Conservation (phyloP, 306 rosid genomes). For the Quercus mongolica region DNA sequence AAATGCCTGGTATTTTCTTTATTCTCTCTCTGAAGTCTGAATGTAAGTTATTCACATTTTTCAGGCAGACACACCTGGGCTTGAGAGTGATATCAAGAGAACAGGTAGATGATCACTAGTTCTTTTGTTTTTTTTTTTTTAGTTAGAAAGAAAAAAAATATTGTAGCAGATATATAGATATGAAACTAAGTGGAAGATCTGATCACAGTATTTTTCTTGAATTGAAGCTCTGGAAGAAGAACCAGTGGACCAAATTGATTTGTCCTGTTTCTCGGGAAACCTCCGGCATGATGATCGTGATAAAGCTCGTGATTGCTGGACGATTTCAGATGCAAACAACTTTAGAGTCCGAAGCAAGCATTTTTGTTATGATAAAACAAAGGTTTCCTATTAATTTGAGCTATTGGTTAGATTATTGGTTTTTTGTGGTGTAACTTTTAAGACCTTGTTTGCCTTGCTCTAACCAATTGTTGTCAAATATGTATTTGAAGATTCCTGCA, state of each 20-base stretch:
- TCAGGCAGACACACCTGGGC: constrained; percentile 63
- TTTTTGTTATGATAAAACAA: constrained; percentile 79
- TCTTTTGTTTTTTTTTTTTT: not conserved
- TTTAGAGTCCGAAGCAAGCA: constrained; percentile 94
- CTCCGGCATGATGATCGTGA: constrained; percentile 75
- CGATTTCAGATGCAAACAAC: constrained; percentile 86
- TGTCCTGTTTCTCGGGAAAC: constrained; percentile 86
- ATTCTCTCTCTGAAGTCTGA: constrained; percentile 19
- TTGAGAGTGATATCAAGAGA: constrained; percentile 54
- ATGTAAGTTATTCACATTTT: constrained; percentile 7
- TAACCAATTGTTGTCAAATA: constrained; percentile 25
- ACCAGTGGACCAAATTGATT: constrained; percentile 65
- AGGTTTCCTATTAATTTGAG: constrained; percentile 46
- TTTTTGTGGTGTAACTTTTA: constrained; percentile 6
- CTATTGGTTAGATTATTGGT: constrained; percentile 13
- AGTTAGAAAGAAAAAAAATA: not conserved
- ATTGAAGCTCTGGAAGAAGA: constrained; percentile 78
- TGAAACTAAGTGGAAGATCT: constrained; percentile 17
- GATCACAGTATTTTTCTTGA: constrained; percentile 34
- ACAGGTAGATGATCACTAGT: constrained; percentile 44
- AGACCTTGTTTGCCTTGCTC: constrained; percentile 21
- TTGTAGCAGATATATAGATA: not conserved
- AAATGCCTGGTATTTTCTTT: constrained; percentile 11
- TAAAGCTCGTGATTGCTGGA: constrained; percentile 94
- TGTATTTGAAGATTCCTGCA: constrained; percentile 69